A percentile compares a stretch with the other conserved stretches of the same genome.
These are phyloP conservation scores for Aphanomyces astaci DNA, from an alignment of 352 stramenopile species.

Conservation along the genomic window DNA sequence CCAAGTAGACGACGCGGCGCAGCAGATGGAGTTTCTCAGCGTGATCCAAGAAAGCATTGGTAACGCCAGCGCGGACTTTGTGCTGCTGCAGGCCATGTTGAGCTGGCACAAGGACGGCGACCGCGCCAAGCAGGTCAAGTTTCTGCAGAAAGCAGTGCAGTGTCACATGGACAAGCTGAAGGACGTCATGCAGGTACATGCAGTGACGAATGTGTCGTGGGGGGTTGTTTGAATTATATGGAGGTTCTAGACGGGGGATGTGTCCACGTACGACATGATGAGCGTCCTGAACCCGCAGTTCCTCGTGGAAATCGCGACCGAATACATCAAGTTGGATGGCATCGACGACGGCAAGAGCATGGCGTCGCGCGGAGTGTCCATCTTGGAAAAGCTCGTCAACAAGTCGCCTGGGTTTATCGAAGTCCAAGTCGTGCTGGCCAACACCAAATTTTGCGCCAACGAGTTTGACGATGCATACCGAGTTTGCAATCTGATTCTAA, in stretches of 20 bases:
- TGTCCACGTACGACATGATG: slow-evolving; percentile 71
- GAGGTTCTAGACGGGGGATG: slow-evolving; percentile 30
- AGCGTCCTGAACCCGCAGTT: slow-evolving; percentile 82
- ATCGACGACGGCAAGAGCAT: slow-evolving; percentile 11
- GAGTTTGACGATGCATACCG: slow-evolving; percentile 75
- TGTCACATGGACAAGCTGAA: slow-evolving; percentile 81
- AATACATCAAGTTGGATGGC: slow-evolving; percentile 57
- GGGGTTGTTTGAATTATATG: too few relatives aligned
- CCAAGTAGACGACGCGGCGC: slow-evolving; percentile 79
- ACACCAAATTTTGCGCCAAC: slow-evolving; percentile 64
- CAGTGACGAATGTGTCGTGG: too few relatives aligned
- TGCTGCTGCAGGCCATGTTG: slow-evolving; percentile 82
- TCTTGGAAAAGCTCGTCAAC: slow-evolving; percentile 77
- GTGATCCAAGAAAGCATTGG: slow-evolving; percentile 86
- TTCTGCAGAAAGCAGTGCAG: slow-evolving; percentile 69
- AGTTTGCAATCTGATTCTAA: slow-evolving; percentile 61
- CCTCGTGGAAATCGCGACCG: slow-evolving; percentile 76
- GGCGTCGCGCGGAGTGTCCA: slow-evolving; percentile 40
- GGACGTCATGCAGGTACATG: slow-evolving; percentile 35
- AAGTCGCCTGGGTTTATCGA: slow-evolving; percentile 79
- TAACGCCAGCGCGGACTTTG: slow-evolving; percentile 55
- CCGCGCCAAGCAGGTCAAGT: slow-evolving; percentile 48
- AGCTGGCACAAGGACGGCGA: slow-evolving; percentile 73
- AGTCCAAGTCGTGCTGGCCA: slow-evolving; percentile 74
- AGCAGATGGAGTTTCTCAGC: slow-evolving; percentile 89